phyloP scores from a whole-genome alignment of 1,284 basidiomycete species.

The Puccinia polysora region DNA sequence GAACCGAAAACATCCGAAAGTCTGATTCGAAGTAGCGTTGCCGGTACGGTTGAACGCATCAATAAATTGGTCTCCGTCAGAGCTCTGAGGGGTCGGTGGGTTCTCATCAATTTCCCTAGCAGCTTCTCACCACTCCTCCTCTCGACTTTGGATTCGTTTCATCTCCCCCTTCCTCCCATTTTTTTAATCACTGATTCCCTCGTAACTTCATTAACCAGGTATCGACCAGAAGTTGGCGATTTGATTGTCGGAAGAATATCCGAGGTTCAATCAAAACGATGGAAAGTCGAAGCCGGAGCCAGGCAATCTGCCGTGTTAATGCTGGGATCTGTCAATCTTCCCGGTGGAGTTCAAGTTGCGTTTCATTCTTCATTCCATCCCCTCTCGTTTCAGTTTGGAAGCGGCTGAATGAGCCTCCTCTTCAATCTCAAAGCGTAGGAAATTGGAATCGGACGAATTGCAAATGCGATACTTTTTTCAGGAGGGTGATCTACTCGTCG shows the following conservation, averaged over 20 bases:
- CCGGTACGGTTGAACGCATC: conserved; percentile 84
- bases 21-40: conserved; percentile 55
- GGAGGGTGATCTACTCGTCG: conserved; percentile 92
- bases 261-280: conserved; percentile 71
- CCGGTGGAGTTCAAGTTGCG: conserved; percentile 95
- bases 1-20: conserved; percentile 42
- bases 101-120: no score
- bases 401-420: no score
- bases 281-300: conserved; percentile 96
- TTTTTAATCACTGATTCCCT: not conserved
- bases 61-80: conserved; percentile 92
- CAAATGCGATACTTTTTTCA: conserved; percentile 99
- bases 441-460: conserved; percentile 94
- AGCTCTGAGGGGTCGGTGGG: conserved; percentile 75
- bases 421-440: conserved; percentile 71
- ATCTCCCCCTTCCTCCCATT: not conserved
- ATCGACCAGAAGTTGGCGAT: conserved; percentile 96
- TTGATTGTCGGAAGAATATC: conserved; percentile 92
- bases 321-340: conserved; percentile 95
- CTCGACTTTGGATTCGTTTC: conserved; percentile 30
- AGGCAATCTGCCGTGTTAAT: conserved; percentile 90
- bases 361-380: not conserved
- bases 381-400: conserved; percentile 7
- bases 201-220: conserved; percentile 58
- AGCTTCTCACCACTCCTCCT: no score